Evolutionary conservation across 495 filamentous ascomycete genomes (phyloP).

Genomic region (Talaromyces trachyspermus): DNA sequence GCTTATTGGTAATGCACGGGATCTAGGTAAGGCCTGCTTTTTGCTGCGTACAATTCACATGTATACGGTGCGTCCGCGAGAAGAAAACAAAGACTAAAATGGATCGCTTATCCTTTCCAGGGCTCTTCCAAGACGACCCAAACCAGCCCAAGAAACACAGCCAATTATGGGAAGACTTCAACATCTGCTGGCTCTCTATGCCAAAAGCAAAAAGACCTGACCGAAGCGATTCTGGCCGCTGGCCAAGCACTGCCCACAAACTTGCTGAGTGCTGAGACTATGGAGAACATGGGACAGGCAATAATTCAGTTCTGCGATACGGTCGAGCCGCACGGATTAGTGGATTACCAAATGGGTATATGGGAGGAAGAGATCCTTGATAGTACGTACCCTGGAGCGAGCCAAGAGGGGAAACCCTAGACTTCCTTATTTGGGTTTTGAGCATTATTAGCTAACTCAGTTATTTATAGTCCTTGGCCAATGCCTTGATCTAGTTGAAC

Average conservation of each 20-base stretch:
- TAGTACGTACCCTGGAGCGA: too few species aligned
- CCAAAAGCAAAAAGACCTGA: slow-evolving; percentile 79
- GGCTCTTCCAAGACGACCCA: slow-evolving; percentile 69
- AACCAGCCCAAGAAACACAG: slow-evolving; percentile 61
- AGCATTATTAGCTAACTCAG: too few species aligned
- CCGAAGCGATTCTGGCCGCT: slow-evolving; percentile 47
- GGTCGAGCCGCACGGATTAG: slow-evolving; percentile 80
- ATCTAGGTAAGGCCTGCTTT: slow-evolving; percentile 62
- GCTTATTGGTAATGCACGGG: slow-evolving; percentile 72
- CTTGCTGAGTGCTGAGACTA: slow-evolving; percentile 56
- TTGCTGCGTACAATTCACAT: slow-evolving; percentile 15
- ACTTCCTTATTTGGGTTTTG: too few species aligned
- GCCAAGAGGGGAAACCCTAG: too few species aligned
- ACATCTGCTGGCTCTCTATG: slow-evolving; percentile 90
- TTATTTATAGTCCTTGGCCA: too few species aligned
- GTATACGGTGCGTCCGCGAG: too few species aligned
- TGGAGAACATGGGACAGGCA: slow-evolving; percentile 76
- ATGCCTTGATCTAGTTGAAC: too few species aligned
- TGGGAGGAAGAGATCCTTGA: slow-evolving; percentile 90
- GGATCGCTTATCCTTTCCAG: slow-evolving; percentile 26
- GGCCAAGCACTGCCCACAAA: slow-evolving; percentile 49
- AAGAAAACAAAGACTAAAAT: slow-evolving; percentile 12
- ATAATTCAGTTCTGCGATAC: slow-evolving; percentile 75
- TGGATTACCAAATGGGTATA: slow-evolving; percentile 95
- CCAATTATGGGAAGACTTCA: slow-evolving; percentile 89